Base-by-base conservation (phyloP, 2,329 filamentous ascomycete species). In the Setomelanomma holmii region DNA sequence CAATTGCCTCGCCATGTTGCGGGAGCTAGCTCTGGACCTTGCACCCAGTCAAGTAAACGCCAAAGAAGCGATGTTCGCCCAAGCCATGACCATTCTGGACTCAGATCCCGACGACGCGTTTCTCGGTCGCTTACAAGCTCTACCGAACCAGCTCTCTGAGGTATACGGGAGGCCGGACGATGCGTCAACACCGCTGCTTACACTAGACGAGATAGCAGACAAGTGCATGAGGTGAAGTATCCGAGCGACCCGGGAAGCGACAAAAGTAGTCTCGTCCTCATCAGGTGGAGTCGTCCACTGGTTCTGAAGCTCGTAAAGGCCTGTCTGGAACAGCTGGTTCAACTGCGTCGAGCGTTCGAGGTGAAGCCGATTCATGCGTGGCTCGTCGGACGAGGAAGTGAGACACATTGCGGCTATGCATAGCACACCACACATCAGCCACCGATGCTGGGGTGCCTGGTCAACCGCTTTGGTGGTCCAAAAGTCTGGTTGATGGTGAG, bases 351-450 rank as follows among this genome's bases (percentile, higher is more conserved):
- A 20, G 11, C 40, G 40, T 7, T 48, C 44, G 1, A 40, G 30
- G 11, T n/a, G 40, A 5, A 30, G 12, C 5, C 8, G 33, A 27
- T 27, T 8, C n/a, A 8, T 21, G 16, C 11, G 11, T n/a, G 4
- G 7, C 8, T 30, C 16, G 4, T 60, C 38, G 17, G 54, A 30
- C 24, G 61, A 41, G 2, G 40, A 7, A 8, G 59, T 55, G 23
- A 59, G 30, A 51, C 69, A 64, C 27, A 19, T 59, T 20, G 64
- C 65, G 11, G 68, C 51, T 17, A 68, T 52, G 11, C 63, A 60
- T 21, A 71, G 24, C 1, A 71, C 40, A 8, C 67, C 67, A 36
- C 56, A 63, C 65, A 70, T 70, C 24, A 70, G 45, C 65, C 63
- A 69, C 20, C 35, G 54, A 12, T 45, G 49, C 16, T 45, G 50